A percentile compares a stretch with the other conserved stretches of the same genome.
Evolutionary conservation across 495 filamentous ascomycete genomes (phyloP).

Genomic region (Baudoinia panamericana): DNA sequence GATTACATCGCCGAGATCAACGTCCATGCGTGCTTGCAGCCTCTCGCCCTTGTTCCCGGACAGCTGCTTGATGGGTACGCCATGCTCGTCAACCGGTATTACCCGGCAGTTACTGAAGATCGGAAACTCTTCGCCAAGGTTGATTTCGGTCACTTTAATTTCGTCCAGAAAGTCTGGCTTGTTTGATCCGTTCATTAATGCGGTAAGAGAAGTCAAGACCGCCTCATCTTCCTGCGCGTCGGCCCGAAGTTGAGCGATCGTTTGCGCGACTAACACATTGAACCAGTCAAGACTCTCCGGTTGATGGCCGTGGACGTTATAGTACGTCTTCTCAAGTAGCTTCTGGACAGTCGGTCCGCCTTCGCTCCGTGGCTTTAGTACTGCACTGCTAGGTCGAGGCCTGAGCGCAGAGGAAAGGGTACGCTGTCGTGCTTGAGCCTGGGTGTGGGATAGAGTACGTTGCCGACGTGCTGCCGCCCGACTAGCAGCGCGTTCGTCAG

Average conservation of each 20-base stretch:
- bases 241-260: constrained; percentile 84
- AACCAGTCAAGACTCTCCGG: constrained; percentile 99
- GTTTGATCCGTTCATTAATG: constrained; percentile 66
- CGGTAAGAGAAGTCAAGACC: constrained; percentile 84
- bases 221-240: constrained; percentile 85
- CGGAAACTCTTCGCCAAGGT: constrained; percentile 88
- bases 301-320: constrained; percentile 89
- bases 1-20: constrained; percentile 88
- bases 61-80: constrained; percentile 18
- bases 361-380: constrained; percentile 32
- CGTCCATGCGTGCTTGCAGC: constrained; percentile 91
- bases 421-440: constrained; percentile 33
- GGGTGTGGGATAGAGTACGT: constrained; percentile 48
- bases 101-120: constrained; percentile 98
- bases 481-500: constrained; percentile 55
- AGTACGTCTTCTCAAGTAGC: constrained; percentile 92
- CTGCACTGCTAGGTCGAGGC: constrained; percentile 44
- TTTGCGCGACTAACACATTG: constrained; percentile 93
- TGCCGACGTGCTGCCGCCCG: constrained; percentile 56
- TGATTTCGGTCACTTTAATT: constrained; percentile 86
- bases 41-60: constrained; percentile 32
- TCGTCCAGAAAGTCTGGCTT: constrained; percentile 87
- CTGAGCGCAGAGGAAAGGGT: constrained; percentile 40
- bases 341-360: constrained; percentile 61
- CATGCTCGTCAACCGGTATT: constrained; percentile 59